These are phyloP conservation scores for Hyphodiscus sp. DNA, from an alignment of 2,329 filamentous ascomycete genomes.

Conservation along the genomic window DNA sequence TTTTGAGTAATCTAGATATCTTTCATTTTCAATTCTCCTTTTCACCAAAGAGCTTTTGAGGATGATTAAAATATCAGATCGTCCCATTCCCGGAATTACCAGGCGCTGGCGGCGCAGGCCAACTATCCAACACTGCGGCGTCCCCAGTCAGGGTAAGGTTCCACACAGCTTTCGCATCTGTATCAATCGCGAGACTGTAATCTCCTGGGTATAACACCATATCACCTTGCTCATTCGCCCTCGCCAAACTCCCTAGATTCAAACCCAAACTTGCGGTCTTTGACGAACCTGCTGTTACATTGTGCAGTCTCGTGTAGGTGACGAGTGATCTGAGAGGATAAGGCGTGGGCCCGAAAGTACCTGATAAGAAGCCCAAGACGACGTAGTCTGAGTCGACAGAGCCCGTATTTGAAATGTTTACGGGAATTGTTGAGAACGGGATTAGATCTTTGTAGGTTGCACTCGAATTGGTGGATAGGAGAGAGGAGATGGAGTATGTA, in stretches of 20 bases:
- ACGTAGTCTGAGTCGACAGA: conserved; percentile 47
- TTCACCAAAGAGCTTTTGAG: neutral
- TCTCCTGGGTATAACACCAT: conserved; percentile 46
- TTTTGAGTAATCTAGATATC: no score
- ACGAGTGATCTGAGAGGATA: conserved; percentile 47
- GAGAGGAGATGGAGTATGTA: conserved; percentile 5
- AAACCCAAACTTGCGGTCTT: conserved; percentile 34
- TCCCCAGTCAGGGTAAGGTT: conserved; percentile 43
- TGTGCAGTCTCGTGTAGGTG: conserved; percentile 37
- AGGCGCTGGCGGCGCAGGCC: conserved; percentile 9
- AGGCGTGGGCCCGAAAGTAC: conserved; percentile 41
- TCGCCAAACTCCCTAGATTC: conserved; percentile 42
- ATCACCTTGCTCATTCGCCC: conserved; percentile 44
- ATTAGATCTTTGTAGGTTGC: conserved; percentile 22
- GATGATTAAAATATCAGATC: neutral
- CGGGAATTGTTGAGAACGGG: conserved; percentile 31
- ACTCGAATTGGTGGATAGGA: neutral
- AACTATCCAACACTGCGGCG: conserved; percentile 34
- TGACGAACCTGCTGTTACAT: conserved; percentile 24
- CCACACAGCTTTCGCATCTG: conserved; percentile 33
- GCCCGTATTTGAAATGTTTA: conserved; percentile 40
- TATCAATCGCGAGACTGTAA: conserved; percentile 42
- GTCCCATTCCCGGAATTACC: neutral
- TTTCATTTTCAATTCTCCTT: neutral
- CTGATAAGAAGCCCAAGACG: conserved; percentile 43